phyloP scores from a whole-genome alignment of 192 early-diverging fungal species.

The Dissophora ornata region DNA sequence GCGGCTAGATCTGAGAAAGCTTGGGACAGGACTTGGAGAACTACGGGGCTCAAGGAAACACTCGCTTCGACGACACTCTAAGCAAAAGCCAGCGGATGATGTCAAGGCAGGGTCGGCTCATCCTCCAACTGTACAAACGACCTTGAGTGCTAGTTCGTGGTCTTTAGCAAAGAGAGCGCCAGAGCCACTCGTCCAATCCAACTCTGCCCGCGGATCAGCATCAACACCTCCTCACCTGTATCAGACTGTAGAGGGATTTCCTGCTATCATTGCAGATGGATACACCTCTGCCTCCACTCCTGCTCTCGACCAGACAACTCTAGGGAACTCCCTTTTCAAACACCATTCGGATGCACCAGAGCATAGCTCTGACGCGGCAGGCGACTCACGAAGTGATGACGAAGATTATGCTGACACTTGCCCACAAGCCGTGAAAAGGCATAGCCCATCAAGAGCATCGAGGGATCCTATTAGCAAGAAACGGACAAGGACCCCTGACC shows the following conservation, averaged over 20 bases:
- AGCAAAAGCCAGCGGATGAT: not conserved
- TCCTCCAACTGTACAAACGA: constrained; percentile 9
- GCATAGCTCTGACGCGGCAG: too few relatives aligned
- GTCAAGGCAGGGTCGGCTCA: not conserved
- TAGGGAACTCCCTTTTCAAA: not conserved
- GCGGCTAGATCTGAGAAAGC: constrained; percentile 35
- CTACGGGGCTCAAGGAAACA: not conserved
- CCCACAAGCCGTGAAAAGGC: constrained; percentile 18
- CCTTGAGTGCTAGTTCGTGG: constrained; percentile 20
- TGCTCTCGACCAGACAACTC: not conserved
- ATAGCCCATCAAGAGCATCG: constrained; percentile 2
- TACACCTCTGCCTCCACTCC: not conserved
- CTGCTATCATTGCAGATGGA: not conserved
- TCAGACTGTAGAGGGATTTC: not conserved
- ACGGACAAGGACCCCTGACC: constrained; percentile 17
- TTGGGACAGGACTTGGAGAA: not conserved
- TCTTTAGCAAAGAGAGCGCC: not conserved
- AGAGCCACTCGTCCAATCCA: too few relatives aligned
- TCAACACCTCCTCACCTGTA: not conserved
- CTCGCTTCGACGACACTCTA: not conserved
- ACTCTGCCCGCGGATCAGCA: not conserved
- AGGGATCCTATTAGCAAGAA: constrained; percentile 12
- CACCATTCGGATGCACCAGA: not conserved
- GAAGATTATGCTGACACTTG: constrained; percentile 10
- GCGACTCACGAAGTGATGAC: too few relatives aligned